These are phyloP conservation scores for Clavispora fructus DNA, from an alignment of 805 yeast genomes.

Conservation along the genomic window DNA sequence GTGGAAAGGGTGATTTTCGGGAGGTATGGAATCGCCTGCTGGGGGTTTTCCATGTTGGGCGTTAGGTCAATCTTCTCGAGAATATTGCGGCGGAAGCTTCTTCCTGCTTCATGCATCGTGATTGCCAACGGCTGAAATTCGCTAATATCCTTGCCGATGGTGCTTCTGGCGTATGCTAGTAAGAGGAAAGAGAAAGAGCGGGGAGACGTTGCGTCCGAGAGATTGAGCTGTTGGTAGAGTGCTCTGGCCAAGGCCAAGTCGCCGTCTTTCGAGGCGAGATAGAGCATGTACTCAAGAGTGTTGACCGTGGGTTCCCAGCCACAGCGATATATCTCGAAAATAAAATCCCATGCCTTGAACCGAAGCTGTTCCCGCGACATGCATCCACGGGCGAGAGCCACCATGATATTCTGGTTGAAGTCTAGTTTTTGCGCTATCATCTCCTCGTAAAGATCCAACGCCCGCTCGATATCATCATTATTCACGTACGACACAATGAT, in stretches of 20 bases:
- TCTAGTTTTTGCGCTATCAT: slow-evolving; percentile 36
- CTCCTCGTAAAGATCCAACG: slow-evolving; percentile 71
- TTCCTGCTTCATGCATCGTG: slow-evolving; percentile 41
- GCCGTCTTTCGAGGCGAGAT: slow-evolving; percentile 74
- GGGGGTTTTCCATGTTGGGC: slow-evolving; percentile 3
- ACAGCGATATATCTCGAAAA: slow-evolving; percentile 54
- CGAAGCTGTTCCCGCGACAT: slow-evolving; percentile 44
- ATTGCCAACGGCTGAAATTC: slow-evolving; percentile 27
- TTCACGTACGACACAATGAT: slow-evolving; percentile 64
- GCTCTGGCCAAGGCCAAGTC: slow-evolving; percentile 72
- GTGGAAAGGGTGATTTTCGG: slow-evolving; percentile 46
- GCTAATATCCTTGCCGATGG: neutral
- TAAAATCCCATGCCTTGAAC: slow-evolving; percentile 70
- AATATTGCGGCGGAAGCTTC: slow-evolving; percentile 41
- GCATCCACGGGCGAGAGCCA: slow-evolving; percentile 66
- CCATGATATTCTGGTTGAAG: slow-evolving; percentile 34
- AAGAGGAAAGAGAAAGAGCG: slow-evolving; percentile 42
- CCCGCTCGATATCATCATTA: slow-evolving; percentile 63
- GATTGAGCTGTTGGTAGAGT: slow-evolving; percentile 44
- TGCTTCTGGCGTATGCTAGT: slow-evolving; percentile 39
- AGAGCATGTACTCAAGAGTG: slow-evolving; percentile 64
- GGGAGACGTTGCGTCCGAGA: slow-evolving; percentile 29
- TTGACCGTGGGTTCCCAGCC: slow-evolving; percentile 40
- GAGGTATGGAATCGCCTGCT: slow-evolving; percentile 58
- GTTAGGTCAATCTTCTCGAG: slow-evolving; percentile 37